phyloP scores from a whole-genome alignment of 129 eudicot species.

The Flaveria ramosissima region DNA sequence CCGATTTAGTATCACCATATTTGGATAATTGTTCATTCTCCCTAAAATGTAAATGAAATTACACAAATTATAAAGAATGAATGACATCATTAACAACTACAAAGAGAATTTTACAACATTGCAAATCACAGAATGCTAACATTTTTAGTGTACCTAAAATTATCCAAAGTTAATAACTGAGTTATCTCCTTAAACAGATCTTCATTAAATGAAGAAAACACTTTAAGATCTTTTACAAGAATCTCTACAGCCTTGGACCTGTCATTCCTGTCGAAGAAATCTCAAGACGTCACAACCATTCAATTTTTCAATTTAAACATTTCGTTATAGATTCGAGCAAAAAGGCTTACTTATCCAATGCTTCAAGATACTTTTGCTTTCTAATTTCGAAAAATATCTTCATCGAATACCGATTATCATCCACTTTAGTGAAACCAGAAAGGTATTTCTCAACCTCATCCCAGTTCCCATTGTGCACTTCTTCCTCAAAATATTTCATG shows the following conservation, averaged over 20 bases:
- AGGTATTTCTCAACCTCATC: slow-evolving; percentile 54
- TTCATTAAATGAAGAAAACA: slow-evolving; percentile 88
- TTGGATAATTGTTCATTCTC: slow-evolving; percentile 87
- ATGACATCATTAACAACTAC: not conserved
- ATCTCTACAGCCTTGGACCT: slow-evolving; percentile 86
- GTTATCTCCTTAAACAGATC: slow-evolving; percentile 90
- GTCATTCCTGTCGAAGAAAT: slow-evolving; percentile 59
- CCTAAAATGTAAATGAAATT: slow-evolving; percentile 44
- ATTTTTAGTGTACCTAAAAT: slow-evolving; percentile 63
- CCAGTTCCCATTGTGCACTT: slow-evolving; percentile 85
- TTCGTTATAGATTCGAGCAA: not conserved
- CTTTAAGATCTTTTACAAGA: slow-evolving; percentile 91
- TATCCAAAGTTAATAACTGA: slow-evolving; percentile 73
- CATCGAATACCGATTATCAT: slow-evolving; percentile 19
- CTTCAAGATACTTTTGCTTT: slow-evolving; percentile 97
- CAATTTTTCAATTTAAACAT: not conserved
- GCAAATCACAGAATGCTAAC: not conserved
- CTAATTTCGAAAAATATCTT: slow-evolving; percentile 74
- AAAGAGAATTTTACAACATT: not conserved
- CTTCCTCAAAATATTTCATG: slow-evolving; percentile 94
- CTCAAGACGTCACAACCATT: slow-evolving; percentile 18
- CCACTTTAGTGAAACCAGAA: slow-evolving; percentile 20
- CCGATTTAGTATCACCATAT: slow-evolving; percentile 92
- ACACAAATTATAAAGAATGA: not conserved
- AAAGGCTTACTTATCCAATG: slow-evolving; percentile 78